phyloP scores from a whole-genome alignment of 257 asterid species.

The Linaria vulgaris region DNA sequence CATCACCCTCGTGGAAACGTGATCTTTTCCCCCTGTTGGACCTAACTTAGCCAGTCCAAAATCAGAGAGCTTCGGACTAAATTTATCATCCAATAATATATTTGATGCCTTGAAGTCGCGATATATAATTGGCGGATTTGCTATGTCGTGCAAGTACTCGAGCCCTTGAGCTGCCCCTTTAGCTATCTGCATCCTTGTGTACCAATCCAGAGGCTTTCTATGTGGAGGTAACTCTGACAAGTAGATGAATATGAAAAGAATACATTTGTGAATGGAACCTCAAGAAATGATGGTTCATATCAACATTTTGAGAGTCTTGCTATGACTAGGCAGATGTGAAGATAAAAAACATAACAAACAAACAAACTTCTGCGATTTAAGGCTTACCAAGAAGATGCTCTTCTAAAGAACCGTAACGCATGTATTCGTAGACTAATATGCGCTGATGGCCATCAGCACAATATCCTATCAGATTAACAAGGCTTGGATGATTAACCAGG shows the following conservation, averaged over 20 bases:
- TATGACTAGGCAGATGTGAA: too few species aligned
- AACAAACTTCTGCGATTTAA: background rate
- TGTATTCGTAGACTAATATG: slow-evolving; percentile 67
- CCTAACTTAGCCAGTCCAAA: slow-evolving; percentile 50
- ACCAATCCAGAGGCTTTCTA: slow-evolving; percentile 43
- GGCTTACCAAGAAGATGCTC: slow-evolving; percentile 65
- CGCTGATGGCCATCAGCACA: slow-evolving; percentile 92
- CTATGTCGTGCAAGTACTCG: slow-evolving; percentile 54
- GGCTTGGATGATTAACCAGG: slow-evolving; percentile 67
- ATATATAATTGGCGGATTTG: slow-evolving; percentile 41
- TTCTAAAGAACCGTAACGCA: slow-evolving; percentile 71
- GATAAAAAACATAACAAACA: too few species aligned
- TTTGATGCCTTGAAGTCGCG: slow-evolving; percentile 48
- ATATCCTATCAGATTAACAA: slow-evolving; percentile 74
- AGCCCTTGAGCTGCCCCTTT: slow-evolving; percentile 50
- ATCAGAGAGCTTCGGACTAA: slow-evolving; percentile 47
- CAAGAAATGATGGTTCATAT: background rate
- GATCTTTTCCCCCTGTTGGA: slow-evolving; percentile 37
- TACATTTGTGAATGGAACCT: background rate
- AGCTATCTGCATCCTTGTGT: slow-evolving; percentile 48
- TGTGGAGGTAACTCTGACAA: slow-evolving; percentile 33
- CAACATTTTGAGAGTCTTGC: background rate
- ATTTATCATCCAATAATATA: slow-evolving; percentile 37
- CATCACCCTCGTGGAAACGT: slow-evolving; percentile 45
- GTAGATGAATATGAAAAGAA: background rate